These are phyloP conservation scores for Colletotrichum eremochloae DNA, from an alignment of 2,329 filamentous ascomycete genomes.

Conservation along the genomic window DNA sequence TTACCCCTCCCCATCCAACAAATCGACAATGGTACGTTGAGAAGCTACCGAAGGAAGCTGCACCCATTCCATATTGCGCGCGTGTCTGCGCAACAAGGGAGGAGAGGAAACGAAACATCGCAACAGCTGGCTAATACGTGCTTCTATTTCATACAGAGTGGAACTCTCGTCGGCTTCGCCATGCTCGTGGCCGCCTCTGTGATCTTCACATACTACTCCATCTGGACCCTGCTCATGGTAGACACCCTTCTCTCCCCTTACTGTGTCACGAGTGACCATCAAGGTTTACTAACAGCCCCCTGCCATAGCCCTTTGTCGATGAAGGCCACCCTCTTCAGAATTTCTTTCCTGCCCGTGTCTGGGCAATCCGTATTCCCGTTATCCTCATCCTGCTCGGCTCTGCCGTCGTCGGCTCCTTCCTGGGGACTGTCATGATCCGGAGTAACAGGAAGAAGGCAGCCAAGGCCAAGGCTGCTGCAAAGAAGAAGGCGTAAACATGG, in stretches of 20 bases:
- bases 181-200: conserved; percentile 76
- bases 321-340: conserved; percentile 92
- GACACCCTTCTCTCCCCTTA: conserved; percentile 43
- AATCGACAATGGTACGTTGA: conserved; percentile 49
- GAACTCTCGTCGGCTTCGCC: conserved; percentile 81
- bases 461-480: conserved; percentile 85
- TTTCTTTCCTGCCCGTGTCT: conserved; percentile 96
- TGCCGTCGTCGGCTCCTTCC: conserved; percentile 95
- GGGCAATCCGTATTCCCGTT: conserved; percentile 98
- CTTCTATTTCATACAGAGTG: conserved; percentile 73
- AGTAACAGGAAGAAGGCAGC: conserved; percentile 98
- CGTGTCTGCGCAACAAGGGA: conserved; percentile 29
- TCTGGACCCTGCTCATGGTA: conserved; percentile 99
- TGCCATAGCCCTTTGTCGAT: conserved; percentile 91
- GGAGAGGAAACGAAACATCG: neutral
- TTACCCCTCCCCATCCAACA: neutral
- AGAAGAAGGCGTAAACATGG: conserved; percentile 82
- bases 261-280: conserved; percentile 6
- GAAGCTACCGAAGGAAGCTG: conserved; percentile 6
- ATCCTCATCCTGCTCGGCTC: conserved; percentile 93
- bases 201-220: conserved; percentile 88
- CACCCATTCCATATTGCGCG: conserved; percentile 13
- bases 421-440: conserved; percentile 97
- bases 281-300: conserved; percentile 35
- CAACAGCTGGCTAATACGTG: conserved; percentile 21